Base-by-base conservation (phyloP, 2,329 filamentous ascomycete species). In the Colletotrichum sidae region DNA sequence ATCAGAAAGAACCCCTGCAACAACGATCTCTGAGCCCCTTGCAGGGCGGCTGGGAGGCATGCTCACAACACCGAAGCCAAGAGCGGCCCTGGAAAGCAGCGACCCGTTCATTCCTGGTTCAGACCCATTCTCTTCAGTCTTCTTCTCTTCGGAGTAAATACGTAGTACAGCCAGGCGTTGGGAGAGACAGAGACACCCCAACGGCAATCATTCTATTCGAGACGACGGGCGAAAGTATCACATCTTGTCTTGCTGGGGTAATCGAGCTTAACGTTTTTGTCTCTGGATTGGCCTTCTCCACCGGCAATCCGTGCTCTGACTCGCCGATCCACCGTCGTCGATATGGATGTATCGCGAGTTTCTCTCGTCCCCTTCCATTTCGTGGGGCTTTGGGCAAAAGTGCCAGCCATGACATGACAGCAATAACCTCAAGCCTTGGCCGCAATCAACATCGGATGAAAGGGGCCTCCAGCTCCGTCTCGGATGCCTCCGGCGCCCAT, bases 11-110 rank as follows among this genome's bases (percentile, higher is more conserved):
- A 58, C 57, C 62, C 66, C 53, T 66, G 62, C 39, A 55, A 63
- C 56, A 37, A 52, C 57, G 66, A 68, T 68, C 66, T 67, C 41
- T 56, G 53, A 55, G 47, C 39, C 66, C 62, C 65, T 65, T 60
- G 65, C 65, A 67, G 55, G 53, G 42, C 53, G 25, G 58, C 46
- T 44, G 37, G 35, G 52, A 44, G 58, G 56, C 35, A 42, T 39
- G 47, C 38, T 52, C 39, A 62, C 46, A 56, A 53, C 17, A 17
- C 45, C 47, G 35, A 38, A 55, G 39, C 47, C 56, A 52, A 55
- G 47, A 61, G 52, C 15, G 42, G 42, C 51, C 57, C 57, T 65
- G 52, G 47, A 52, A 47, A 55, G 57, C 57, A 46, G 44, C 50
- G 39, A 61, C 39, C 61, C 45, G 61, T 57, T 9, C 13, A 8